These are phyloP conservation scores for Pestalotiopsis sp. DNA, from an alignment of 2,329 filamentous ascomycete genomes.

Conservation along the genomic window DNA sequence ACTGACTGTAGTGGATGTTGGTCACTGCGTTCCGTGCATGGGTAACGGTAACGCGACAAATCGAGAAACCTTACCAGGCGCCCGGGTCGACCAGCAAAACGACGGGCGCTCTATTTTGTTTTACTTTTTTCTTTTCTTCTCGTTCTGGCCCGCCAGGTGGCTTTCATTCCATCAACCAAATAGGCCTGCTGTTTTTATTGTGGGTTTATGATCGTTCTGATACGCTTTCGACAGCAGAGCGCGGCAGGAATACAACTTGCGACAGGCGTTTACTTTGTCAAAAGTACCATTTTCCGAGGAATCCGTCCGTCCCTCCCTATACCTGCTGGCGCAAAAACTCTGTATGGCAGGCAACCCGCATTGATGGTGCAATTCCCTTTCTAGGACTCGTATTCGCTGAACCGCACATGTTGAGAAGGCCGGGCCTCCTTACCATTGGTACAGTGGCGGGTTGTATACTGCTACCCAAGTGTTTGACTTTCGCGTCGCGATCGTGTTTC, in stretches of 20 bases:
- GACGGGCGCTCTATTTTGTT: too few species aligned
- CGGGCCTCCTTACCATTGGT: too few species aligned
- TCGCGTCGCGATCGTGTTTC: not conserved
- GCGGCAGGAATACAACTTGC: not conserved
- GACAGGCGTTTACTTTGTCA: not conserved
- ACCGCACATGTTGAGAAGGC: not conserved
- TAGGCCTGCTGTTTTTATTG: not conserved
- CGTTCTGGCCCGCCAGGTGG: not conserved
- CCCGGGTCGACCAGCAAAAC: constrained; percentile 3
- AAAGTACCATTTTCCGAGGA: not conserved
- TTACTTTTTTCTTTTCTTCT: not conserved
- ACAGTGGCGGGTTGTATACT: not conserved
- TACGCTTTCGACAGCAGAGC: not conserved
- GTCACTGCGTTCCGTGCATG: constrained; percentile 3
- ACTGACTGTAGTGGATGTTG: not conserved
- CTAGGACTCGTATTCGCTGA: not conserved
- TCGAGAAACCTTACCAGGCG: not conserved
- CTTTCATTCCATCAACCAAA: not conserved
- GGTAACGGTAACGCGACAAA: not conserved
- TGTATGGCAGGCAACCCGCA: not conserved
- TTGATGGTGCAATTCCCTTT: not conserved
- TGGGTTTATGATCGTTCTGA: not conserved
- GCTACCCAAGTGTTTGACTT: not conserved
- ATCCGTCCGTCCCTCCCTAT: not conserved
- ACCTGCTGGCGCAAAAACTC: not conserved